Evolutionary conservation across 2,329 filamentous ascomycete species (phyloP).

Genomic region (Colletotrichum cordylinicola): DNA sequence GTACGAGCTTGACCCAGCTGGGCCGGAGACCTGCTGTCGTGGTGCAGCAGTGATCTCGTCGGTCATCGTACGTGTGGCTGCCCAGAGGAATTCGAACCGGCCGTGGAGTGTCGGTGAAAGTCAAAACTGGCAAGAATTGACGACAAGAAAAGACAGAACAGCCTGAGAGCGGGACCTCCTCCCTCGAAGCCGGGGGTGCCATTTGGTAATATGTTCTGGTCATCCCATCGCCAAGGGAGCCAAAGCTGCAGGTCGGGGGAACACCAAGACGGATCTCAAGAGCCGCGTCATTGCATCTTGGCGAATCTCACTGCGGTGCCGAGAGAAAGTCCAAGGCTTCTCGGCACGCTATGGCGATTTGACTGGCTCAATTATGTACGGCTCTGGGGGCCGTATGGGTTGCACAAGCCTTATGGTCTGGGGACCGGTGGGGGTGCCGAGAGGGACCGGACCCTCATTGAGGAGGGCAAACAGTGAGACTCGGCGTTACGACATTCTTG

Average conservation of each 20-base stretch:
- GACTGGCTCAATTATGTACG: background rate
- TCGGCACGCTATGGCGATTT: constrained; percentile 5
- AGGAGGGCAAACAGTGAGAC: background rate
- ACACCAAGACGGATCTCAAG: background rate
- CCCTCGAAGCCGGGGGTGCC: background rate
- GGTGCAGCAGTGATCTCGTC: constrained; percentile 64
- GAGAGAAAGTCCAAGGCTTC: constrained; percentile 2
- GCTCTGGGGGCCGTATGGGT: background rate
- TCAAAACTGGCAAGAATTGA: background rate
- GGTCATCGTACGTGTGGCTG: background rate
- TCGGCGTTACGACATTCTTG: background rate
- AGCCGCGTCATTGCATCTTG: constrained; percentile 20
- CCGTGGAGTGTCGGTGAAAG: background rate
- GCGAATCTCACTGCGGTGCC: constrained; percentile 7
- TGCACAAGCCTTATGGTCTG: constrained; percentile 8
- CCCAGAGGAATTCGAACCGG: background rate
- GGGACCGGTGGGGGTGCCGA: background rate
- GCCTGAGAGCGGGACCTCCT: background rate
- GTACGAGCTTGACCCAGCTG: constrained; percentile 36
- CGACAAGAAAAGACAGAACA: background rate
- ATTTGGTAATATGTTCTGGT: background rate
- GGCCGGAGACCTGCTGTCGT: constrained; percentile 48
- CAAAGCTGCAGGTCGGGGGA: background rate
- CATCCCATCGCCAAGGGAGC: background rate
- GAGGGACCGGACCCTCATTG: background rate